phyloP scores from a whole-genome alignment of 1,284 basidiomycete species.

The Cystobasidium pallidum region DNA sequence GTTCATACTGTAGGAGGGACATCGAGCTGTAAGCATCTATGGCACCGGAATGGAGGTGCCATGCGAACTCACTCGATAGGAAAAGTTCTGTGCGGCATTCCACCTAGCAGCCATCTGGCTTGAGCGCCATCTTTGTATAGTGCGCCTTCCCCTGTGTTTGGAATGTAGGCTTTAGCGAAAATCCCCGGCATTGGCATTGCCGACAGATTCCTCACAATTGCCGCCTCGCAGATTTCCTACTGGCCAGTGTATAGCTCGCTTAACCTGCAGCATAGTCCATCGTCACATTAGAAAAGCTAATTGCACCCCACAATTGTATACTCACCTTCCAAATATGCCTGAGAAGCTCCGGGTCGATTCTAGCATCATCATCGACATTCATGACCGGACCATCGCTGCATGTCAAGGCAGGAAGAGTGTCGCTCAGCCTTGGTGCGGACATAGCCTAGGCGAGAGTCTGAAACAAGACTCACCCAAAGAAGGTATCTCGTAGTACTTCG shows the following conservation, averaged over 20 bases:
- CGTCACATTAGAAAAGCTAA: background rate
- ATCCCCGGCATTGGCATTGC: background rate
- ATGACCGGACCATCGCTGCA: slow-evolving; percentile 38
- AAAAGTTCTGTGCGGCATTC: slow-evolving; percentile 30
- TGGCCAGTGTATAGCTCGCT: slow-evolving; percentile 35
- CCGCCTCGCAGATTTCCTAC: slow-evolving; percentile 35
- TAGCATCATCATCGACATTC: slow-evolving; percentile 39
- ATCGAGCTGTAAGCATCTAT: no score
- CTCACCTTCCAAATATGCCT: slow-evolving; percentile 28
- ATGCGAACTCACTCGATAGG: slow-evolving; percentile 30
- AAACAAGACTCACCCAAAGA: slow-evolving; percentile 19
- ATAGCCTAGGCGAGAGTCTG: background rate
- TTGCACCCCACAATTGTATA: background rate
- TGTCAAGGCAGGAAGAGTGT: background rate
- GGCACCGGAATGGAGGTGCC: no score
- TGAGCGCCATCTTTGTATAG: slow-evolving; percentile 13
- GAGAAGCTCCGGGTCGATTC: slow-evolving; percentile 33
- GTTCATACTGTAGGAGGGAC: slow-evolving; percentile 15
- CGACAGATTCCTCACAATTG: background rate
- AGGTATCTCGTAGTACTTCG: slow-evolving; percentile 34
- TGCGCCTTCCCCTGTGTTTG: slow-evolving; percentile 32
- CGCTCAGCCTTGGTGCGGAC: background rate
- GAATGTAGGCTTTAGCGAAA: no score
- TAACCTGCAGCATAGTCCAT: slow-evolving; percentile 5
- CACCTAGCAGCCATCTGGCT: slow-evolving; percentile 16